These are phyloP conservation scores for Penicillium bialowiezense DNA, from an alignment of 495 filamentous ascomycete species.

Conservation along the genomic window DNA sequence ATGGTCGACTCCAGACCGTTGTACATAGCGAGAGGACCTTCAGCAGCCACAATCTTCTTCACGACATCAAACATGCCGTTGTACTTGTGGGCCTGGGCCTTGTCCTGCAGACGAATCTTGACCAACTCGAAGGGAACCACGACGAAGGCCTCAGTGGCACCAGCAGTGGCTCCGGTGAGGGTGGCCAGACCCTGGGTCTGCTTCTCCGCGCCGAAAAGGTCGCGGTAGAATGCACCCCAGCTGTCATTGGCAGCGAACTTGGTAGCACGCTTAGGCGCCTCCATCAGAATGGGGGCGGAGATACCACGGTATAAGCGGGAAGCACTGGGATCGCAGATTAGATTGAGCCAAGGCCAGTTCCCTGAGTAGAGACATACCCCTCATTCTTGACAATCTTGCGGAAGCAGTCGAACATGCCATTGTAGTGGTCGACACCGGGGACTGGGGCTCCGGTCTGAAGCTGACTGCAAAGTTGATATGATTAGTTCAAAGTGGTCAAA, in stretches of 20 bases:
- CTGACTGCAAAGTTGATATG: conserved; percentile 54
- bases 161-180: conserved; percentile 89
- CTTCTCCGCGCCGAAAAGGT: conserved; percentile 73
- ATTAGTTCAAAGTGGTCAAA: conserved; percentile 13
- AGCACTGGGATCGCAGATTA: conserved; percentile 48
- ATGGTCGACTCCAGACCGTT: conserved; percentile 94
- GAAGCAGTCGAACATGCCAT: conserved; percentile 97
- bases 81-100: conserved; percentile 91
- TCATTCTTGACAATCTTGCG: conserved; percentile 92
- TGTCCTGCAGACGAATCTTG: conserved; percentile 96
- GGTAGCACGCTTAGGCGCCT: conserved; percentile 95
- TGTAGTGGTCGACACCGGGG: conserved; percentile 77
- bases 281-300: conserved; percentile 94
- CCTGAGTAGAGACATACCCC: conserved; percentile 56
- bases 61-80: conserved; percentile 91
- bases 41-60: conserved; percentile 74
- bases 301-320: conserved; percentile 95
- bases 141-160: conserved; percentile 93
- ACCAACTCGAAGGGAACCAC: conserved; percentile 93
- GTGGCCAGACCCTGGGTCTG: conserved; percentile 88
- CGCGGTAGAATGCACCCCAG: conserved; percentile 91
- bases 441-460: conserved; percentile 68
- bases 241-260: conserved; percentile 99
- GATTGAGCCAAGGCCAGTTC: conserved; percentile 1
- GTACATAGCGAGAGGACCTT: conserved; percentile 88